Evolutionary conservation across 352 stramenopile species (phyloP).

Genomic region (Halophytophthora polymorphica): DNA sequence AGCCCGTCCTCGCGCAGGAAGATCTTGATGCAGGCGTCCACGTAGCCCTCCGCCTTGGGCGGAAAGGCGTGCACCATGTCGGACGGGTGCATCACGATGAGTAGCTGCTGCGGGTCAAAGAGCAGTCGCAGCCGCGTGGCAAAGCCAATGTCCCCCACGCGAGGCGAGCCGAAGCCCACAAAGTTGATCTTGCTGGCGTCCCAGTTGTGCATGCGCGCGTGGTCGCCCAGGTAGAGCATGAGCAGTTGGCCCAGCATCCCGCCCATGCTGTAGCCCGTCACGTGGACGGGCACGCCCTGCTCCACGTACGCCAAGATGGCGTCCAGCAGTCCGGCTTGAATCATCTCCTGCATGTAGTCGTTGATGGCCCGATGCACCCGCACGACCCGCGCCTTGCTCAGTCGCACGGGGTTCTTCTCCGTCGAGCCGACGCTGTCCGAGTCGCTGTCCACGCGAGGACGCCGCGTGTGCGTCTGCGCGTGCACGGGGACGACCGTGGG

Average conservation of each 20-base stretch:
- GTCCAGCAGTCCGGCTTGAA: constrained; percentile 71
- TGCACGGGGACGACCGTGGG: constrained; percentile 49
- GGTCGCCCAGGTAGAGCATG: constrained; percentile 77
- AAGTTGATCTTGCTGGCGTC: constrained; percentile 82
- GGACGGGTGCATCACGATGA: constrained; percentile 85
- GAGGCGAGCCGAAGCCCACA: constrained; percentile 80
- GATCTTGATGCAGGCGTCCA: constrained; percentile 78
- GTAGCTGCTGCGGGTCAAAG: constrained; percentile 72
- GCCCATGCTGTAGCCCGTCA: constrained; percentile 87
- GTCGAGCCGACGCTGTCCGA: constrained; percentile 36
- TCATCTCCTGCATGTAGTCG: constrained; percentile 85
- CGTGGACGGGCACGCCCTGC: constrained; percentile 65
- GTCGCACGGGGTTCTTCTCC: constrained; percentile 49
- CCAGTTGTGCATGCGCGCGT: constrained; percentile 66
- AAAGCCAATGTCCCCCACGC: constrained; percentile 77
- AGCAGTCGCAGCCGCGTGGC: constrained; percentile 66
- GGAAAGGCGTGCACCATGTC: constrained; percentile 83
- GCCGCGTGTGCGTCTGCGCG: constrained; percentile 49
- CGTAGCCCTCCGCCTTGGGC: constrained; percentile 77
- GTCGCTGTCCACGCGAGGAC: constrained; percentile 47
- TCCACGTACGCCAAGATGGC: constrained; percentile 73
- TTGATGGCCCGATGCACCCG: constrained; percentile 80
- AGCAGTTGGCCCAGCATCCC: constrained; percentile 77
- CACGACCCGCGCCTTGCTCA: constrained; percentile 57
- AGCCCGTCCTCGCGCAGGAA: constrained; percentile 73